Evolutionary conservation across 495 filamentous ascomycete genomes (phyloP).

Genomic region (Echria macrotheca): DNA sequence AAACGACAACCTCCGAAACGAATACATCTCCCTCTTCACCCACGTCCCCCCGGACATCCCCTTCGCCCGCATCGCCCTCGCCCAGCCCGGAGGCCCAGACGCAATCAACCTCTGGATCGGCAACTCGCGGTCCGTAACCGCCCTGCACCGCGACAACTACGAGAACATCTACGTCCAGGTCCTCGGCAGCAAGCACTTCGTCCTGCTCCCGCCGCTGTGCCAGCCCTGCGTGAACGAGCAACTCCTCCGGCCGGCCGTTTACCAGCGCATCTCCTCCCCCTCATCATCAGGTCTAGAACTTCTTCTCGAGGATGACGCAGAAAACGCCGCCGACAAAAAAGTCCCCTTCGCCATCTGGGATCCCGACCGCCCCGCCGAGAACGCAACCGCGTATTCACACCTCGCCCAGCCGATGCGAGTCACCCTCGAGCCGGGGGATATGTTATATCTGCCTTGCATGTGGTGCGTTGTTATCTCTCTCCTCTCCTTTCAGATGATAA

Average conservation of each 20-base stretch:
- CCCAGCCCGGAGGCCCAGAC: slow-evolving; percentile 53
- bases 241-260: slow-evolving; percentile 45
- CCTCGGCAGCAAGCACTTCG: slow-evolving; percentile 62
- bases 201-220: slow-evolving; percentile 60
- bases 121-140: slow-evolving; percentile 56
- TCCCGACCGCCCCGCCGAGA: slow-evolving; percentile 50
- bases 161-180: slow-evolving; percentile 78
- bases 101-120: slow-evolving; percentile 80
- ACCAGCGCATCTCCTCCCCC: slow-evolving; percentile 23
- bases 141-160: slow-evolving; percentile 73
- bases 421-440: slow-evolving; percentile 62
- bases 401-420: slow-evolving; percentile 53
- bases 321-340: too few species aligned
- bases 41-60: slow-evolving; percentile 53
- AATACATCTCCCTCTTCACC: slow-evolving; percentile 54
- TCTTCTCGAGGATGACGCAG: slow-evolving; percentile 32
- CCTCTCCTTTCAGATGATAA: too few species aligned
- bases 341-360: slow-evolving; percentile 68
- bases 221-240: slow-evolving; percentile 58
- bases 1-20: slow-evolving; percentile 69
- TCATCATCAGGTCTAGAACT: slow-evolving; percentile 30
- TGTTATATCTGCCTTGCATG: slow-evolving; percentile 73
- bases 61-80: slow-evolving; percentile 62
- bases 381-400: slow-evolving; percentile 48
- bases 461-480: slow-evolving; percentile 50